Percentiles rank a stretch among this genome's conserved stretches.
phyloP scores from a whole-genome alignment of 805 yeast genomes.

The Vanderwaltozyma polyspora region DNA sequence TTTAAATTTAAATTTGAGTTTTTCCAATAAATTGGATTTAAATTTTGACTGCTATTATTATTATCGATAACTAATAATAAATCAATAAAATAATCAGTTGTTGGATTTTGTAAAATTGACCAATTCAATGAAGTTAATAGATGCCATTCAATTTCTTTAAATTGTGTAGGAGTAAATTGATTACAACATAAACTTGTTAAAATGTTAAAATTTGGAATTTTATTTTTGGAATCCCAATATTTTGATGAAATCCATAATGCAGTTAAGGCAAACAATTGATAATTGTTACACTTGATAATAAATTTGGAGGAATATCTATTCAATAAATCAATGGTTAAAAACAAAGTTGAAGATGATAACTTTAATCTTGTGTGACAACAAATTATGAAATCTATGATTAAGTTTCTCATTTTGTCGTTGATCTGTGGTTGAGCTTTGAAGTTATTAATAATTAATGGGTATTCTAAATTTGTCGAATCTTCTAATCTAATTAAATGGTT shows the following conservation, averaged over 20 bases:
- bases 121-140: constrained; percentile 53
- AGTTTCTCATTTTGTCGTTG: constrained; percentile 49
- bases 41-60: constrained; percentile 6
- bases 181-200: constrained; percentile 47
- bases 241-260: constrained; percentile 87
- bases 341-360: constrained; percentile 54
- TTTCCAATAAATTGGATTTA: constrained; percentile 8
- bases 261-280: constrained; percentile 77
- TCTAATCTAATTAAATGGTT: constrained; percentile 26
- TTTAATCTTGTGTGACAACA: constrained; percentile 57
- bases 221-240: constrained; percentile 55
- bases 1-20: constrained; percentile 18
- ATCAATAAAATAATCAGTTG: constrained; percentile 55
- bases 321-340: constrained; percentile 55
- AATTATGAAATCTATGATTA: constrained; percentile 69
- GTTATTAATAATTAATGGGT: constrained; percentile 18
- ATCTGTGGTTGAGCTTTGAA: constrained; percentile 32
- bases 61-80: constrained; percentile 30
- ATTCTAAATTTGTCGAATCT: constrained; percentile 10
- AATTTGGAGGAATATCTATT: constrained; percentile 81
- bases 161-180: constrained; percentile 43
- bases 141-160: constrained; percentile 60
- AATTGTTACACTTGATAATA: constrained; percentile 68
- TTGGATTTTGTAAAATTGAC: constrained; percentile 46
- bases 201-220: constrained; percentile 43